Base-by-base conservation (phyloP, 441 rosid genomes). In the Erysimum cheiri region DNA sequence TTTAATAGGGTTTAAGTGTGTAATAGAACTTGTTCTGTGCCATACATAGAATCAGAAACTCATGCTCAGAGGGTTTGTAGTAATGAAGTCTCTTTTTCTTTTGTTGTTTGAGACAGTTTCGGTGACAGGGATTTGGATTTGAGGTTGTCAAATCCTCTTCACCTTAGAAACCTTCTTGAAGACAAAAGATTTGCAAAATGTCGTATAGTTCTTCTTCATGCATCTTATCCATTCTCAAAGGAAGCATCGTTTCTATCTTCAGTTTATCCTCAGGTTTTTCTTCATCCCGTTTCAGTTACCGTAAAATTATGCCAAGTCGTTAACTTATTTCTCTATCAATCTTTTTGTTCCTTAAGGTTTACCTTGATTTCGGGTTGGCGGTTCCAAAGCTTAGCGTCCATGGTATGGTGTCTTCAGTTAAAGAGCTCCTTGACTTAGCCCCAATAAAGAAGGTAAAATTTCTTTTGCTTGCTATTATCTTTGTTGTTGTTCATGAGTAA, bases 91-190 rank as follows among this genome's bases (percentile, higher is more conserved):
- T 65, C 46, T 22, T 61, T 56, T 12, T 41, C 49, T 56, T 68
- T 56, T 8, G 10, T 29, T 43, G 44, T 39, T 59, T 54, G 22
- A 14, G 76, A 5, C 76, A 95, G 98, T 39, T 95, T 90, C 85
- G 99, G 98, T 41, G 99, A 95, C 81, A 90, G 64, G 84, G 98
- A 92, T 77, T 82, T 95, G 80, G 98, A 95, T 87, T 82, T 95
- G 70, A 87, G 88, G 57, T 69, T 89, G 74, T 75, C 99, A 52
- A 92, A 95, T 84, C 99, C 98, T 24, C 95, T 95, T 77, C 88
- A 88, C 80, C 91, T 92, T 15, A 86, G 93, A 76, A 66, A 49
- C 29, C 71, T 95, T 64, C 92, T 95, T 8, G 96, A 95, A 71
- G 96, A 95, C 78, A 76, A 85, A 78, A 84, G 93, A 75, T 95